Conservation (phyloP, 192 early-diverging fungal species). For the Backusella luteola region DNA sequence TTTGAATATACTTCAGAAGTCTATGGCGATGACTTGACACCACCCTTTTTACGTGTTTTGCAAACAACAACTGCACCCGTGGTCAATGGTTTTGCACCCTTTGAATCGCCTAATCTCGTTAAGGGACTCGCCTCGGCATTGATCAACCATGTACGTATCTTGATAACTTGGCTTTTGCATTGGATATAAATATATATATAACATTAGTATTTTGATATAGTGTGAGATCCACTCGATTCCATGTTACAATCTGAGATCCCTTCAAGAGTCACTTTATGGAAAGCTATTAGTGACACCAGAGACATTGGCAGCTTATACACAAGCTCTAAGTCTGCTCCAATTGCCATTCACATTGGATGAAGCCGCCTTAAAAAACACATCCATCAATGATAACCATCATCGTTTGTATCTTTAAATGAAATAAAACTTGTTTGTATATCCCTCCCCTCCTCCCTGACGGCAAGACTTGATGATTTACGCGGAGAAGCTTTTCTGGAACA, state of each 20-base stretch:
- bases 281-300: conserved; percentile 25
- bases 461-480: no score
- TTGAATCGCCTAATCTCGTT: conserved; percentile 30
- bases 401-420: conserved; percentile 26
- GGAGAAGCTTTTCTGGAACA: no score
- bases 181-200: no score
- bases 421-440: background rate
- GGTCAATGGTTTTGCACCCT: conserved; percentile 8
- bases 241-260: conserved; percentile 23
- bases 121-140: conserved; percentile 22
- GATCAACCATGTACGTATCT: conserved; percentile 23
- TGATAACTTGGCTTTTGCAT: no score
- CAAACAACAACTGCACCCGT: conserved; percentile 18
- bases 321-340: conserved; percentile 7
- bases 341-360: conserved; percentile 3
- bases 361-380: background rate
- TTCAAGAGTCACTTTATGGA: conserved; percentile 32
- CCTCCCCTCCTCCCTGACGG: no score
- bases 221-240: conserved; percentile 29
- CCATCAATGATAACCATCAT: conserved; percentile 28
- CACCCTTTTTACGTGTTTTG: conserved; percentile 28
- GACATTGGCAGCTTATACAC: conserved; percentile 18
- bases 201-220: background rate
- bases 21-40: conserved; percentile 15
- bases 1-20: conserved; percentile 23